Evolutionary conservation across 2,329 filamentous ascomycete species (phyloP).

Genomic region (Penicillium verrucosum): DNA sequence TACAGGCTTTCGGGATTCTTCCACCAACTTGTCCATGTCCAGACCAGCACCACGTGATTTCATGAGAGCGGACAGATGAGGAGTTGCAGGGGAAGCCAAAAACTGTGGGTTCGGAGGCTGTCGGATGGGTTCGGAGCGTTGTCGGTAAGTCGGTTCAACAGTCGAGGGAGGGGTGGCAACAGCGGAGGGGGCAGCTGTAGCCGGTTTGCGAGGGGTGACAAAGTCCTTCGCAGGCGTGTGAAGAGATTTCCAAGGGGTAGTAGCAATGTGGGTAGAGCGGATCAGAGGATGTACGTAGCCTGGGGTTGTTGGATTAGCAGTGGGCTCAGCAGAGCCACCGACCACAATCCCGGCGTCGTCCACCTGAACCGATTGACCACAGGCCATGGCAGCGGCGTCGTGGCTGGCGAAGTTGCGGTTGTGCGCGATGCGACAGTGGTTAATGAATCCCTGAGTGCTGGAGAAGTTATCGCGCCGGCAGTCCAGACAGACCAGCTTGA

Average conservation of each 20-base stretch:
- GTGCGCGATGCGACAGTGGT: constrained; percentile 96
- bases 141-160: constrained; percentile 7
- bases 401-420: constrained; percentile 92
- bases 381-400: constrained; percentile 85
- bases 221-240: constrained; percentile 10
- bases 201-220: constrained; percentile 21
- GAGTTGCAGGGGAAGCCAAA: constrained; percentile 57
- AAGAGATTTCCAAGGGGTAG: constrained; percentile 7
- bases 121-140: constrained; percentile 17
- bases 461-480: constrained; percentile 89
- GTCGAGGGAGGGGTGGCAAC: constrained; percentile 28
- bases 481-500: constrained; percentile 86
- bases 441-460: constrained; percentile 98
- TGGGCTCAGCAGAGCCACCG: constrained; percentile 36
- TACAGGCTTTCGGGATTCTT: constrained; percentile 50
- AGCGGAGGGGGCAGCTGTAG: constrained; percentile 12
- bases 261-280: constrained; percentile 51
- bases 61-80: constrained; percentile 66
- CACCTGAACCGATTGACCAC: constrained; percentile 76
- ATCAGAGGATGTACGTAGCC: constrained; percentile 63
- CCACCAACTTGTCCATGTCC: constrained; percentile 57
- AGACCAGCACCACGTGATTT: constrained; percentile 59
- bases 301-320: constrained; percentile 31
- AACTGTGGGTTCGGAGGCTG: constrained; percentile 43
- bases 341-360: constrained; percentile 55